Conservation (phyloP, 2,329 filamentous ascomycete species). For the Piedraia hortae region DNA sequence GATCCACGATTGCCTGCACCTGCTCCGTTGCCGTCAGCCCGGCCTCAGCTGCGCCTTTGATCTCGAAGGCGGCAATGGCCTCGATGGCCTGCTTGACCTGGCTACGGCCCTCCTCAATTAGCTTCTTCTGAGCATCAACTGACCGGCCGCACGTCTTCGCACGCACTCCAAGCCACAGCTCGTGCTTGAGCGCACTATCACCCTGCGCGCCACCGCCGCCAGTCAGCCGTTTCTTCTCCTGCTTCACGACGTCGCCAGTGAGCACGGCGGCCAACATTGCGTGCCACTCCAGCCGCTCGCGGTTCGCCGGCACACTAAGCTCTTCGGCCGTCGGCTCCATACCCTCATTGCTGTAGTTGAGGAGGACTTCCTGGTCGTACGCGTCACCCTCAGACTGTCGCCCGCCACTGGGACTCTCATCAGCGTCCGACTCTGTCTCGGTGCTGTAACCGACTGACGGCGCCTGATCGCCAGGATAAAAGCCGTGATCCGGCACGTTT, state of each 20-base stretch:
- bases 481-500: constrained; percentile 31
- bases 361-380: constrained; percentile 73
- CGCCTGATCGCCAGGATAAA: constrained; percentile 23
- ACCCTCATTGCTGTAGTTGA: constrained; percentile 79
- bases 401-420: constrained; percentile 69
- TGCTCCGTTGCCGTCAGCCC: constrained; percentile 72
- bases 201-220: constrained; percentile 50
- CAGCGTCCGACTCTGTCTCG: constrained; percentile 57
- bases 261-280: constrained; percentile 89
- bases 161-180: constrained; percentile 68
- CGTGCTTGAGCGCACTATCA: constrained; percentile 36
- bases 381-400: constrained; percentile 55
- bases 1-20: constrained; percentile 64
- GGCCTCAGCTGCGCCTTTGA: constrained; percentile 76
- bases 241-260: constrained; percentile 85
- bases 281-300: constrained; percentile 89
- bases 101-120: constrained; percentile 61
- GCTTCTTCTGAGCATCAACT: constrained; percentile 54
- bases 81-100: constrained; percentile 52
- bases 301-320: constrained; percentile 58
- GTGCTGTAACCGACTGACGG: constrained; percentile 33
- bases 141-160: constrained; percentile 64
- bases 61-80: constrained; percentile 73
- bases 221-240: constrained; percentile 89
- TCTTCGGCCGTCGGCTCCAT: constrained; percentile 75